Evolutionary conservation across 2,329 filamentous ascomycete genomes (phyloP).

Genomic region (Hypoxylon sp.): DNA sequence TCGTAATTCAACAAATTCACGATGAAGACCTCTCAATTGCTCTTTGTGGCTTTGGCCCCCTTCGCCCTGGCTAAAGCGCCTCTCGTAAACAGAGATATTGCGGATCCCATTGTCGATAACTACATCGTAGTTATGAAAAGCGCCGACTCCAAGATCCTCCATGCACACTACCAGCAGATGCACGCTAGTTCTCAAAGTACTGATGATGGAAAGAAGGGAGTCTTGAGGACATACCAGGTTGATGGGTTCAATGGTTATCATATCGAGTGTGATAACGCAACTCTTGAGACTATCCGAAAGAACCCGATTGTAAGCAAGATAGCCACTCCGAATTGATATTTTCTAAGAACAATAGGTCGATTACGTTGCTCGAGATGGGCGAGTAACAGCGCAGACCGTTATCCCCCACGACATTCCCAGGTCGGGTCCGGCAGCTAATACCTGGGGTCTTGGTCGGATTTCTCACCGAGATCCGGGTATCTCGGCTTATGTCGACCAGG

Average conservation of each 20-base stretch:
- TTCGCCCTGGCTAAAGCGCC: constrained; percentile 42
- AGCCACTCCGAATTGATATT: not conserved
- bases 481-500: constrained; percentile 39
- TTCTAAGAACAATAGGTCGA: constrained; percentile 43
- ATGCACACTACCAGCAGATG: constrained; percentile 43
- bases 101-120: constrained; percentile 44
- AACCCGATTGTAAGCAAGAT: constrained; percentile 41
- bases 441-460: constrained; percentile 51
- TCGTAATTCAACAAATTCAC: not conserved
- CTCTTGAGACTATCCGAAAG: constrained; percentile 44
- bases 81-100: constrained; percentile 38
- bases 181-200: constrained; percentile 27
- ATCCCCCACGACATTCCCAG: constrained; percentile 22
- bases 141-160: constrained; percentile 24
- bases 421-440: constrained; percentile 18
- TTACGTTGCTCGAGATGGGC: constrained; percentile 46
- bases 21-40: constrained; percentile 38
- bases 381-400: constrained; percentile 35
- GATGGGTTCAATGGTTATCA: constrained; percentile 48
- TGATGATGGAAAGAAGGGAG: constrained; percentile 36
- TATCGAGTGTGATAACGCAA: constrained; percentile 48
- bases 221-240: constrained; percentile 46
- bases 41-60: constrained; percentile 33
- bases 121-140: constrained; percentile 51
- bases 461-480: constrained; percentile 48